Conservation (phyloP, 2,329 filamentous ascomycete species). For the Exophiala bonariae region DNA sequence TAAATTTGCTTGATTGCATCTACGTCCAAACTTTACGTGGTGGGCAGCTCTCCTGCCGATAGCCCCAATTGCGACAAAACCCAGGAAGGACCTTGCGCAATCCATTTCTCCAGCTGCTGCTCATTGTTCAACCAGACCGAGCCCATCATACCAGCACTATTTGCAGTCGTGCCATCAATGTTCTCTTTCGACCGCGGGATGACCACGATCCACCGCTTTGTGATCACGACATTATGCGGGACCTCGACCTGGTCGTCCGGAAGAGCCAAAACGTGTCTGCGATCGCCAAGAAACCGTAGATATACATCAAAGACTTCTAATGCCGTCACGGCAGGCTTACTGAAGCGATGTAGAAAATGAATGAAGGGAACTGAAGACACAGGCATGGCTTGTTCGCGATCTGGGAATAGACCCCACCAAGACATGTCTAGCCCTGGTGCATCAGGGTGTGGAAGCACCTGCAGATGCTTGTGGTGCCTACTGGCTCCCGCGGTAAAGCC, state of each 20-base stretch:
- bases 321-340: not conserved
- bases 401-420: not conserved
- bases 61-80: constrained; percentile 42
- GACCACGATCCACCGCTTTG: constrained; percentile 47
- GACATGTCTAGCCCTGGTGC: constrained; percentile 4
- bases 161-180: constrained; percentile 39
- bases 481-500: constrained; percentile 44
- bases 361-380: not conserved
- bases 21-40: no score
- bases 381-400: not conserved
- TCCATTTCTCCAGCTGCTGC: constrained; percentile 40
- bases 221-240: constrained; percentile 50
- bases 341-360: not conserved
- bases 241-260: not conserved
- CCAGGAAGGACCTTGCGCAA: constrained; percentile 35
- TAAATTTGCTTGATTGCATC: no score
- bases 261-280: not conserved
- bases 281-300: not conserved
- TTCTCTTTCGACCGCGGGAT: constrained; percentile 43
- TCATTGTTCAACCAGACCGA: constrained; percentile 30
- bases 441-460: constrained; percentile 37
- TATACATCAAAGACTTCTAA: not conserved
- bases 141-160: constrained; percentile 49
- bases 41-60: no score
- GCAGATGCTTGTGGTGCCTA: constrained; percentile 47